Base-by-base conservation (phyloP, 768 basidiomycete genomes). In the Suillus alpinus region DNA sequence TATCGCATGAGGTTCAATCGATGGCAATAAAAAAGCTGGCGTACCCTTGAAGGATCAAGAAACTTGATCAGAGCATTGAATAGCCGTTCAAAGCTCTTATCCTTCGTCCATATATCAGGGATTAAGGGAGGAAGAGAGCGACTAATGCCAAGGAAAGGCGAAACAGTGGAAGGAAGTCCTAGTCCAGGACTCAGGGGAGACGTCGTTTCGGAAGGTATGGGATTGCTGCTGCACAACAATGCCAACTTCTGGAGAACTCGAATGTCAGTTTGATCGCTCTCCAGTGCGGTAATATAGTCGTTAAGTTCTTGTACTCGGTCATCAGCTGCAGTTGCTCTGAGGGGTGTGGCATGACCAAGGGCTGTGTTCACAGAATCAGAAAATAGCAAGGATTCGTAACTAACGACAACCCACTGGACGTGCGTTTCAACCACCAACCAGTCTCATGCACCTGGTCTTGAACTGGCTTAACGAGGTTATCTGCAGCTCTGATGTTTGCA, bases 401-500 rank as follows among this genome's bases (percentile, higher is more conserved):
- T 60, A 52, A 56, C 43, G 6, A 34, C 44, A 44, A 83, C 86
- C 71, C 69, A 95, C 93, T 73, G 44, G 82, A 77, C 71, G 84
- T 86, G 64, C 89, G 81, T 70, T 90, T 92, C 63, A 86, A 70
- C 93, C 94, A 95, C 94, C 94, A 95, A 7, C 84, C 84, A 23
- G 84, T 86, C 67, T 91, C 87, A 66, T 87, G 84, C 62, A 80
- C 86, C 63, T 82, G 79, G 58, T 83, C 86, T 62, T 87, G 84
- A 60, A 91, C 72, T 23, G 87, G 85, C 64, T 91, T 86, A 66
- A 92, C 74, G 67, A 94, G 74, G 18, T 85, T 83, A n/a, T 85
- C 76, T 26, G 81, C 68, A 34, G 74, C 76, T 31, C 76, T 72
- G 63, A 81, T 82, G 57, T 82, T 78, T 40, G 81, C 81, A 13